Evolutionary conservation across 108 stramenopile genomes (phyloP), one percentile per base, ranked within the genome.

Genomic region (Skeletonema potamos): DNA sequence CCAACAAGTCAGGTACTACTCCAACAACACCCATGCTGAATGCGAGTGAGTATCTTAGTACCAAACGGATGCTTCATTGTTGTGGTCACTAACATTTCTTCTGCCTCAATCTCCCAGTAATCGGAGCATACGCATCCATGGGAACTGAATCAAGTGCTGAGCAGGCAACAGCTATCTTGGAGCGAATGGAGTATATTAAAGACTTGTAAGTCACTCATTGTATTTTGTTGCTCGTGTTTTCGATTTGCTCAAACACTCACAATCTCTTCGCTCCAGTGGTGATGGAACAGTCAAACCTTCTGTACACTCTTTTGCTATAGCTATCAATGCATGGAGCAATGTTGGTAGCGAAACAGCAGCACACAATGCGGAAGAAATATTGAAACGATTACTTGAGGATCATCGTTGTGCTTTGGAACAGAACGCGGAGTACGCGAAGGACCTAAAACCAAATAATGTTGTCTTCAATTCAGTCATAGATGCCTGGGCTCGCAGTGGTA

Each of bases 401-500:
- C 60, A 74, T 51, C 43, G 82, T 67, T 63, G 76, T 30, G 70
- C 66, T n/a, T 60, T 76, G 74, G 61, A 61, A 28, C 67, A 62
- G 29, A 34, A 58, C 13, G 58, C 24, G 57, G 51, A 54, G 30
- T 71, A 81, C 34, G 65, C 55, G 37, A 64, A 63, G 29, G 64
- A 73, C 33, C 46, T 81, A 27, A 58, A 66, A 60, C 80, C 81
- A 6, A 87, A 90, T 72, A 83, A 82, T 43, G 72, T 85, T 44
- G 74, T 84, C 8, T 90, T 85, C 44, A 90, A 90, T 59, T 60
- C 68, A 59, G 84, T 84, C 32, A 84, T 87, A 66, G 76, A 84
- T 70, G 78, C 84, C 7, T 85, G 88, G 89, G 89, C 86, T 9
- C 62, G 59, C 11, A 77, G 76, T 61, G 74, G 73, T 11, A 85